Evolutionary conservation across 306 rosid species (phyloP), one percentile per base, ranked within the genome.

Genomic region (Astragalus glycyphyllos): DNA sequence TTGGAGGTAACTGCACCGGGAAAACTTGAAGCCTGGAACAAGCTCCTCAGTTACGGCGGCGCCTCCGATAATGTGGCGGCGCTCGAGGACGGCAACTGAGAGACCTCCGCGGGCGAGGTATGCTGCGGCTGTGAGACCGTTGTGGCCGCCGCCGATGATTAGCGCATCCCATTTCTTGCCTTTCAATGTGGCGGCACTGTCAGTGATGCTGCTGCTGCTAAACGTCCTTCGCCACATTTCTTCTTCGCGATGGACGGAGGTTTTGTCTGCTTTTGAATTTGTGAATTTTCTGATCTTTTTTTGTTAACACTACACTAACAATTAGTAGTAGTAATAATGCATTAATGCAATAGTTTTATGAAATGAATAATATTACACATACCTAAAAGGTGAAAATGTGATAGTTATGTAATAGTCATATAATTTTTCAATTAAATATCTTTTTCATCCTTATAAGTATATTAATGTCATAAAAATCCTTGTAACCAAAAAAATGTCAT

Each of bases 121-220:
- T 2, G 98, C 90, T n/a, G 98, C 97, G 0, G 97, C 90, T 0
- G 92, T 89, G 74, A 94, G 86, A 62, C 98, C 98, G 79, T 94
- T 94, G 81, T 94, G 98, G 85, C 95, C 97, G 5, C 91, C 98
- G 58, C 98, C 98, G 68, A 94, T 80, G 32, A 94, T 49, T 6
- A 94, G 79, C 40, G 96, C 97, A 79, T 94, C 98, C 97, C 97
- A 94, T 80, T 87, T 90, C 83, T 81, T 86, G 50, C 78, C 77
- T 78, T 75, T 86, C 64, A 94, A 44, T 62, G 80, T 50, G 20
- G 69, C 32, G 2, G 69, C 49, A 17, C 54, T 47, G 75, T 72
- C 57, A 8, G 4, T 26, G 1, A 26, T 26, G 31, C 65, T 29
- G 2, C 55, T 34, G 77, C 77, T 71, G 75, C 65, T 78, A 13